Evolutionary conservation across 2,329 filamentous ascomycete species (phyloP), one percentile per base, ranked within the genome.

Genomic region (Talaromyces islandicus): DNA sequence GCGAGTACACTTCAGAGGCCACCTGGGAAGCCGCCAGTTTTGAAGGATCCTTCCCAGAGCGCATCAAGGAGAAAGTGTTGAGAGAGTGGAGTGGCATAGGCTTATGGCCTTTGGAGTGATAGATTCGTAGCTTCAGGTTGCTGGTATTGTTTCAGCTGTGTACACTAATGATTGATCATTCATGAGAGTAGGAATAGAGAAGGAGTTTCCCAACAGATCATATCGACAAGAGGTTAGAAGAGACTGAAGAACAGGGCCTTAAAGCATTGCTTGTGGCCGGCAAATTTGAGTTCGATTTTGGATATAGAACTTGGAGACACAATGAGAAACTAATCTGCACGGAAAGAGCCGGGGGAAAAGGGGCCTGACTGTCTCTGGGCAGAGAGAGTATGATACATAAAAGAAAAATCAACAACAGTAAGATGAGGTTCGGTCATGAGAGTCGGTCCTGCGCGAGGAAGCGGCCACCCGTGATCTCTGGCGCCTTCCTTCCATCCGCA

Each of bases 1-100:
- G 61, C 2, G 79, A 81, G 59, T 82, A 80, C 64, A 77, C 68
- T 0, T 69, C 66, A 0, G 76, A 72, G 0, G 66, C 64, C 29
- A 65, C 69, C 30, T 73, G 70, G 72, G 65, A 68, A 55, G 60
- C 67, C 0, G 71, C 70, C 21, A 68, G 71, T 56, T 75, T 76
- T n/a, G 59, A 71, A 41, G 54, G 65, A n/a, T 70, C 68, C 3
- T 75, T 75, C 59, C 77, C 79, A 0, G 63, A 70, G n/a, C 72
- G 75, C 0, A 11, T 81, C 0, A 70, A 80, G 63, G 62, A 70
- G 7, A 77, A 70, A 60, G 73, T 81, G 0, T 61, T 71, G 29
- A 38, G 14, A 25, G 25, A 27, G 35, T 56, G 58, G 54, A 46
- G 21, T 24, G n/a, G n/a, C 25, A 29, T 56, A 11, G 54, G 54